A percentile compares a stretch with the other conserved stretches of the same genome.
These are phyloP conservation scores for Guillardia theta DNA, from an alignment of 78 protist species.

Conservation along the genomic window DNA sequence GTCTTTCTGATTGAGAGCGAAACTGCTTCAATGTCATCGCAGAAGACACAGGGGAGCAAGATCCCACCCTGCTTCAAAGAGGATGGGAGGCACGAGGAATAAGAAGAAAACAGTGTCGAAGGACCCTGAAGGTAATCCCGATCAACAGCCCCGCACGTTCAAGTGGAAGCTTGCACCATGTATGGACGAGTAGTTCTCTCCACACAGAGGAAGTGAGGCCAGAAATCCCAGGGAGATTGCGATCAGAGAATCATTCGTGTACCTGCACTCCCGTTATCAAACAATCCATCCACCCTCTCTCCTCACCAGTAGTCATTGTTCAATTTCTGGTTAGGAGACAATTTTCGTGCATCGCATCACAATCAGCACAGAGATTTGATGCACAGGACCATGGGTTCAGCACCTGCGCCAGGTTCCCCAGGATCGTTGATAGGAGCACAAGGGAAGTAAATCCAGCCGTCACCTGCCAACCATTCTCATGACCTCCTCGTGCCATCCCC, in stretches of 20 bases:
- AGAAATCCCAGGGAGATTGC: neutral
- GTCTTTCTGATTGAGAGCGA: neutral
- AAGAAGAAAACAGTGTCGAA: slow-evolving; percentile 3
- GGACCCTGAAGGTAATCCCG: neutral
- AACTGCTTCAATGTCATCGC: neutral
- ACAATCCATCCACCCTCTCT: too few species aligned
- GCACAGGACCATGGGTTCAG: too few species aligned
- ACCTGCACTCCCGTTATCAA: neutral
- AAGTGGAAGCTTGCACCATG: neutral
- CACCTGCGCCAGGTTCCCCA: neutral
- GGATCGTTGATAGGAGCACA: neutral
- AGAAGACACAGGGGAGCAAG: neutral
- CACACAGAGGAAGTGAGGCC: neutral
- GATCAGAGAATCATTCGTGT: neutral
- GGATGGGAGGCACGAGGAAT: slow-evolving; percentile 16
- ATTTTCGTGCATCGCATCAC: too few species aligned
- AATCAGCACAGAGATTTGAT: too few species aligned
- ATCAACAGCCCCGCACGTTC: neutral
- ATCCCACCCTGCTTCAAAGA: neutral
- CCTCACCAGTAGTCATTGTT: neutral
- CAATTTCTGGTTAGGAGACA: too few species aligned
- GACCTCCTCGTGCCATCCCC: too few species aligned
- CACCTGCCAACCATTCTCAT: too few species aligned
- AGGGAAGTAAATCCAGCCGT: neutral
- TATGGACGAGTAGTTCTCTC: neutral